phyloP scores from a whole-genome alignment of 305 asterid species.

The Fraxinus sp. region DNA sequence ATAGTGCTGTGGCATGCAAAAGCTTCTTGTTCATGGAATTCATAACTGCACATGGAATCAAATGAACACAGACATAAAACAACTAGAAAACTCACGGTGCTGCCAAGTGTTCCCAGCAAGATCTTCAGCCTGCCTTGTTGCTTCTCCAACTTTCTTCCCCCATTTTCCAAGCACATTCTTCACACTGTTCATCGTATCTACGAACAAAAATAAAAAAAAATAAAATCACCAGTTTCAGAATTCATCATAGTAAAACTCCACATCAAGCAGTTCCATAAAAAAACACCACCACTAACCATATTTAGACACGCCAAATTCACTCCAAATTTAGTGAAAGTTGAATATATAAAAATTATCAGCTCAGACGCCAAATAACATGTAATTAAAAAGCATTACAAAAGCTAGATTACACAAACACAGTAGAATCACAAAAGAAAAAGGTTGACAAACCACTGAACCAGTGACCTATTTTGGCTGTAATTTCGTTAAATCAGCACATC shows the following conservation, averaged over 20 bases:
- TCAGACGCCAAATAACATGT: background rate
- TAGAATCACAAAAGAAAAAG: background rate
- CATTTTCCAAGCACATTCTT: slow-evolving; percentile 76
- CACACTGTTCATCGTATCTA: slow-evolving; percentile 65
- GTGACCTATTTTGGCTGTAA: background rate
- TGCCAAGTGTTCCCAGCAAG: slow-evolving; percentile 94
- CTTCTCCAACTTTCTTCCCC: slow-evolving; percentile 91
- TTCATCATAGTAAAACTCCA: background rate
- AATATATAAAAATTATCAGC: background rate
- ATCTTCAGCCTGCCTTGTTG: slow-evolving; percentile 83
- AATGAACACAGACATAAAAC: background rate
- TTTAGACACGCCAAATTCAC: background rate
- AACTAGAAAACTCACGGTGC: slow-evolving; percentile 57
- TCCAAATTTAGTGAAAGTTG: background rate
- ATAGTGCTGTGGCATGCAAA: background rate
- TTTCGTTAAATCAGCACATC: background rate
- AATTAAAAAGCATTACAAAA: background rate
- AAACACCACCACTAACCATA: background rate
- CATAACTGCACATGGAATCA: background rate
- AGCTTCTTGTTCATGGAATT: background rate
- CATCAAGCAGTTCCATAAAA: background rate
- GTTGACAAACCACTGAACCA: background rate
- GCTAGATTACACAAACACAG: background rate
- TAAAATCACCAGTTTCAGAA: background rate
- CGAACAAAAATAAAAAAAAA: slow-evolving; percentile 21